A percentile compares a stretch with the other conserved stretches of the same genome.
phyloP scores from a whole-genome alignment of 2,329 filamentous ascomycete species.

The Penicillium palitans region DNA sequence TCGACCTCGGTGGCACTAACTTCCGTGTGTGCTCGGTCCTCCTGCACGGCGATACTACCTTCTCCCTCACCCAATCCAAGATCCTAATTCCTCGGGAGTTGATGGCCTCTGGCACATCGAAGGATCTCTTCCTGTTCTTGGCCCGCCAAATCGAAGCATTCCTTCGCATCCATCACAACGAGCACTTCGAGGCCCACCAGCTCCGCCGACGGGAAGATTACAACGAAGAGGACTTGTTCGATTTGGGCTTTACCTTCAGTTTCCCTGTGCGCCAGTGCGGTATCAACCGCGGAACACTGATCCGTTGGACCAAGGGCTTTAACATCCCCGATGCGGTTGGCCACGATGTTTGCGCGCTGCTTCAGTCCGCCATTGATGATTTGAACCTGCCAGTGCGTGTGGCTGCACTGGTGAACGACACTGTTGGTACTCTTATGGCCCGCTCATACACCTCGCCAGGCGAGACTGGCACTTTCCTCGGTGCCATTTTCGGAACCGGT shows the following conservation, averaged over 20 bases:
- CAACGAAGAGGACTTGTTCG: constrained; percentile 76
- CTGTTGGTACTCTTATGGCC: constrained; percentile 95
- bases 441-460: constrained; percentile 91
- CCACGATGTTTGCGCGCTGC: constrained; percentile 87
- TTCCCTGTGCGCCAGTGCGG: constrained; percentile 93
- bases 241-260: constrained; percentile 97
- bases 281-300: constrained; percentile 91
- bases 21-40: constrained; percentile 96
- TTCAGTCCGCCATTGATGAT: constrained; percentile 86
- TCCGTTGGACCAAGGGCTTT: constrained; percentile 98
- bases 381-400: constrained; percentile 86
- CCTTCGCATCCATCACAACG: constrained; percentile 80
- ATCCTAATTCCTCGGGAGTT: constrained; percentile 84
- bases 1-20: constrained; percentile 97
- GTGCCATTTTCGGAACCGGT: constrained; percentile 95
- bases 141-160: constrained; percentile 91
- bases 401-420: constrained; percentile 96
- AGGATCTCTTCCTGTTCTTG: constrained; percentile 87
- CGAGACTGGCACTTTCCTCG: constrained; percentile 82
- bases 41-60: constrained; percentile 91
- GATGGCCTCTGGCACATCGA: constrained; percentile 83
- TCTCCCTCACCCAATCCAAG: constrained; percentile 90
- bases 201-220: constrained; percentile 63
- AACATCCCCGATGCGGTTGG: constrained; percentile 93
- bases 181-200: constrained; percentile 75